These are phyloP conservation scores for Aspergillus sp. DNA, from an alignment of 2,329 filamentous ascomycete species.

Conservation along the genomic window DNA sequence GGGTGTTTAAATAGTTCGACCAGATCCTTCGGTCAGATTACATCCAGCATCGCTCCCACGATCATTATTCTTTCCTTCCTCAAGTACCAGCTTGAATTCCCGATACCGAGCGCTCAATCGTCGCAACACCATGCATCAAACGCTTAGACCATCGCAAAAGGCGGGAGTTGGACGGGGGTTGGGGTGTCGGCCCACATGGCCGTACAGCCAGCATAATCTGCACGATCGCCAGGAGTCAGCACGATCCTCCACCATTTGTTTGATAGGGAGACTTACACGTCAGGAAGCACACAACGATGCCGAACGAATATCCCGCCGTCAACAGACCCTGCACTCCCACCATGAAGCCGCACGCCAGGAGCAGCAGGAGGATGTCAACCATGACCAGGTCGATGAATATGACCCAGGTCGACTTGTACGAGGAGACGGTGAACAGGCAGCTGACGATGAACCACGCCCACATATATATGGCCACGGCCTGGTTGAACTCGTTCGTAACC, in stretches of 20 bases:
- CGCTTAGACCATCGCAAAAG: too few species aligned
- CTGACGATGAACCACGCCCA: conserved; percentile 23
- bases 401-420: conserved; percentile 16
- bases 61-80: too few species aligned
- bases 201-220: conserved; percentile 14
- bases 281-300: conserved; percentile 15
- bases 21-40: too few species aligned
- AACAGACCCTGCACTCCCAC: conserved; percentile 7
- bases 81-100: too few species aligned
- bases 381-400: conserved; percentile 15
- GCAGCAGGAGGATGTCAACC: conserved; percentile 14
- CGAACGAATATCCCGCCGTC: conserved; percentile 13
- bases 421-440: conserved; percentile 16
- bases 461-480: conserved; percentile 17
- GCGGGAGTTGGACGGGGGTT: conserved; percentile 13
- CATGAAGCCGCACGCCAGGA: conserved; percentile 20
- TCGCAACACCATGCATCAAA: too few species aligned
- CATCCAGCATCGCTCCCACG: too few species aligned
- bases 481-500: conserved; percentile 13
- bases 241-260: neutral
- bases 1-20: too few species aligned
- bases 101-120: too few species aligned
- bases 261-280: conserved; percentile 12
- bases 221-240: conserved; percentile 2
- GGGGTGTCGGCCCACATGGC: conserved; percentile 13